phyloP scores from a whole-genome alignment of 345 rosid genomes.

The Populus alba region DNA sequence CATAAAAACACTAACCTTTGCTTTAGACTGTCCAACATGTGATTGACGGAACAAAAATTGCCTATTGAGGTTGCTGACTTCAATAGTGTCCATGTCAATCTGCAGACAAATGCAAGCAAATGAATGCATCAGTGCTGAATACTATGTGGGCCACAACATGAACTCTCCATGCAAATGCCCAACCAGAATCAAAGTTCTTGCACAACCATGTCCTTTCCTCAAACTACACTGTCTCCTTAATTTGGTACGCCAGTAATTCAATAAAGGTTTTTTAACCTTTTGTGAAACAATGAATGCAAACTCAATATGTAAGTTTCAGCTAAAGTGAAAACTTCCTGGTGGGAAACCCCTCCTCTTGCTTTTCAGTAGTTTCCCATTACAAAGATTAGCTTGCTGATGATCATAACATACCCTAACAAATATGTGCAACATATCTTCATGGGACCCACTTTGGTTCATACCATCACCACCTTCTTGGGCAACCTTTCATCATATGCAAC shows the following conservation, averaged over 20 bases:
- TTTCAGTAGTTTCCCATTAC: not conserved
- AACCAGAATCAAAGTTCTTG: not conserved
- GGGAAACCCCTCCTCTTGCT: not conserved
- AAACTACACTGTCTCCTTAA: not conserved
- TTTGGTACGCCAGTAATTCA: not conserved
- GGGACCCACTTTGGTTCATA: not conserved
- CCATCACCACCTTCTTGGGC: not conserved
- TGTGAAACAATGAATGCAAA: not conserved
- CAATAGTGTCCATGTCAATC: conserved; percentile 99
- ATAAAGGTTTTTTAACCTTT: not conserved
- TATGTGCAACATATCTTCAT: not conserved
- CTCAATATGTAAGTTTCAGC: not conserved
- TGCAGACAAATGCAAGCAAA: conserved; percentile 32
- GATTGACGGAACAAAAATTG: conserved; percentile 87
- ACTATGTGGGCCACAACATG: not conserved
- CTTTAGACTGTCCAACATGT: conserved; percentile 98
- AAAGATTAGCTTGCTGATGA: not conserved
- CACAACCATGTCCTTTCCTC: not conserved
- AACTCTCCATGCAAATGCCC: not conserved
- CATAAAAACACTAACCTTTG: conserved; percentile 51
- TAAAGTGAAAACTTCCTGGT: not conserved
- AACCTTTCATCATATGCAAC: not conserved
- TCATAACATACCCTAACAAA: not conserved
- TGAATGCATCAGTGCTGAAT: not conserved
- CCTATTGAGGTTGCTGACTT: conserved; percentile 97